Base-by-base conservation (phyloP, 148 eudicot species). In the Persicaria tinctoria region DNA sequence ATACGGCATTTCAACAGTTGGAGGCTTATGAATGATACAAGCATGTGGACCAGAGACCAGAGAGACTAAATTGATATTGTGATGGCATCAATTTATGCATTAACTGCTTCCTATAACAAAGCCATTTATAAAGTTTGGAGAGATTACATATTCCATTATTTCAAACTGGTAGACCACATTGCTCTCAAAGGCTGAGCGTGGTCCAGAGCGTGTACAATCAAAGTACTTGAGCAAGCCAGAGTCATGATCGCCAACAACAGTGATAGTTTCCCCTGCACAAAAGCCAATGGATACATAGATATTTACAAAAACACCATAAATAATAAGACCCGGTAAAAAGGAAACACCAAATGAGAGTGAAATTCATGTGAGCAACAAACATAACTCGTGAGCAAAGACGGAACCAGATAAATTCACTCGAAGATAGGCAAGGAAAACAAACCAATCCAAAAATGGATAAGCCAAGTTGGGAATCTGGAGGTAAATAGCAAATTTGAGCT, bases 81-180 rank as follows among this genome's bases (percentile, higher is more conserved):
- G 62, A 56, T 14, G 17, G 23, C 38, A 20, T 63, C 46, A 63
- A 63, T 20, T 11, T 11, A 63, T 6, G 44, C 27, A 62, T 62
- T 62, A 38, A 62, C 38, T 63, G 12, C 7, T 0, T 38, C 69
- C n/a, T 63, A 63, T 14, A 9, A 38, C 38, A 16, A 27, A 23
- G 38, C 38, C 5, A 60, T 27, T 18, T 59, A 32, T 27, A 64
- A 13, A 64, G 46, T 12, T 64, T 46, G 70, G 45, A 64, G 46
- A 64, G n/a, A 70, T 90, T 87, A 95, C 99, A 86, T 92, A 95
- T 95, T 95, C 99, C 99, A 95, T 95, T 5, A 88, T 92, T 81
- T 95, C 99, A 80, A 90, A 95, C 82, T 95, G 97, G 75, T 77
- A 92, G 51, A 95, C 96, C 80, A 95, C 99, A 79, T 92, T 83